Evolutionary conservation across 768 basidiomycete species (phyloP), one percentile per base, ranked within the genome.

Genomic region (Steccherinum ochraceum): DNA sequence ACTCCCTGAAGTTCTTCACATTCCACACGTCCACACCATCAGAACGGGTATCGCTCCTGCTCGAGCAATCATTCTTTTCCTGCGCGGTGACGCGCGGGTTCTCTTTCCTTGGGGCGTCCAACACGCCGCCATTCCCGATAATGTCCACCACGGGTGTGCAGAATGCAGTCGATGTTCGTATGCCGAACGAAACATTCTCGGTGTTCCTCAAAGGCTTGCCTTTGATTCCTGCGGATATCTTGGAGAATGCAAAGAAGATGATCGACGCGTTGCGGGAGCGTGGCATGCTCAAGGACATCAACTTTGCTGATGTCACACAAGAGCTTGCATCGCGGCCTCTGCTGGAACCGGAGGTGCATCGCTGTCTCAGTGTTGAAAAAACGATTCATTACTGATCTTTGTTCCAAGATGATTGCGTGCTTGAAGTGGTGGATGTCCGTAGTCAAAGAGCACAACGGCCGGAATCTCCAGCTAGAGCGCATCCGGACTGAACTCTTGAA

Each of bases 1-100:
- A 97, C 58, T 78, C 85, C 4, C 72, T 96, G 47, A 82, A 80
- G 52, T 96, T 96, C 70, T 97, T 96, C 72, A 86, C 89, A 1
- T 97, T 92, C 67, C 79, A 83, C 56, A 70, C 77, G 2, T 95
- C 95, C 0, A 95, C 95, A 0, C 95, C 95, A 1, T 91, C 89
- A 0, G 64, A 80, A 1, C 79, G 88, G 44, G 89, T 97, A 24
- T 84, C 90, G 0, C 69, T 67, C 10, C 66, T 80, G 13, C 76
- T 94, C 51, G 86, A 92, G 63, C 68, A 73, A 1, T 83, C 86
- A 1, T 97, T 97, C 69, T 96, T 93, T 64, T 66, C 72, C 0
- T 89, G 85, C 54, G 72, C 75, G 10, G 57, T 65, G 1, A 69
- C 67, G 12, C 23, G 50, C 1, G 30, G 51, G 4, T 58, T 57